Evolutionary conservation across 306 rosid genomes (phyloP).

Genomic region (Vicia faba): DNA sequence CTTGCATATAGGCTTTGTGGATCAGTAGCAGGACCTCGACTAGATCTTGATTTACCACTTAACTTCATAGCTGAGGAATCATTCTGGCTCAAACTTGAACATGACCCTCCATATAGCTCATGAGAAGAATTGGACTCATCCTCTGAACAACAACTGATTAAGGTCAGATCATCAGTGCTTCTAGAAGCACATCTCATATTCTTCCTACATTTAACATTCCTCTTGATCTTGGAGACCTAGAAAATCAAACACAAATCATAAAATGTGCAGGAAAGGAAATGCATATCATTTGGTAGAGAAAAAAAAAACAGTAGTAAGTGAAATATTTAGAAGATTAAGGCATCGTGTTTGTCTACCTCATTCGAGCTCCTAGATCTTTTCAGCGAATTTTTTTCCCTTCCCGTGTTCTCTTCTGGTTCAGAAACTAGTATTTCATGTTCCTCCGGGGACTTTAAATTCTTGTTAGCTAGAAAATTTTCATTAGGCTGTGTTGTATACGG

Average conservation of each 20-base stretch:
- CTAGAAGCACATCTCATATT: constrained; percentile 37
- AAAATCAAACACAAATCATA: constrained; percentile 2
- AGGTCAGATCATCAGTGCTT: constrained; percentile 52
- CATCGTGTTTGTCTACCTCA: constrained; percentile 48
- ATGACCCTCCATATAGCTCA: constrained; percentile 50
- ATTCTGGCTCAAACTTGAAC: constrained; percentile 52
- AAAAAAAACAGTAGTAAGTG: background rate
- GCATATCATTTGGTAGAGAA: background rate
- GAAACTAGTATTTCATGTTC: constrained; percentile 36
- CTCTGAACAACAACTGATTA: constrained; percentile 68
- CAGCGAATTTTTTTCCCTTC: constrained; percentile 28
- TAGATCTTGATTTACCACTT: constrained; percentile 63
- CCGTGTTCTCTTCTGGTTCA: constrained; percentile 36
- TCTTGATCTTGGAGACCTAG: constrained; percentile 52
- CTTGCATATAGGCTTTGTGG: constrained; percentile 93
- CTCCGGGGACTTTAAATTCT: constrained; percentile 28
- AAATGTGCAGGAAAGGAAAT: constrained; percentile 12
- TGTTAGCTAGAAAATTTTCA: constrained; percentile 41
- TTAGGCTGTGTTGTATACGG: constrained; percentile 35
- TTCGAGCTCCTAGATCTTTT: constrained; percentile 52
- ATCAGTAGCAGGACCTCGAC: constrained; percentile 76
- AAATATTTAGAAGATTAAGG: background rate
- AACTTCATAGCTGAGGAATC: constrained; percentile 33
- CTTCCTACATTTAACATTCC: constrained; percentile 51
- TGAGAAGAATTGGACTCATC: constrained; percentile 64